Evolutionary conservation across 2,329 filamentous ascomycete genomes (phyloP), one percentile per base, ranked within the genome.

Genomic region (Neofusicoccum laricinum): DNA sequence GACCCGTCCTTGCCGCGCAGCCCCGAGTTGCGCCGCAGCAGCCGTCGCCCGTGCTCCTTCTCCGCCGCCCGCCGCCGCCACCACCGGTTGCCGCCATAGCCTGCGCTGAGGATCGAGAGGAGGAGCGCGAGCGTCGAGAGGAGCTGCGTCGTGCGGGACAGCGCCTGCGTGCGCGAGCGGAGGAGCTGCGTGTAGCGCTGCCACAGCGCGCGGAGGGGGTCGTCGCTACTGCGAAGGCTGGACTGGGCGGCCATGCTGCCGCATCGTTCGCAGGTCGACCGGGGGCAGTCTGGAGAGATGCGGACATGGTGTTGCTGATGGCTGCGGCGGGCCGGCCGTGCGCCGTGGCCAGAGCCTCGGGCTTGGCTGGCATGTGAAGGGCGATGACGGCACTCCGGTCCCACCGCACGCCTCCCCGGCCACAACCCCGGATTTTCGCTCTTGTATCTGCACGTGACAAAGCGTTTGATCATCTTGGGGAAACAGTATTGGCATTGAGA

Each of bases 1-100:
- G 92, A 94, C 57, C 95, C 95, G 82, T 98, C 95, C 79, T 97
- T 97, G 71, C 94, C 92, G 78, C 91, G 87, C 67, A 98, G 83
- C 72, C 93, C 96, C 36, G 94, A 98, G 78, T 99, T 99, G 66
- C 91, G 90, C 65, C 95, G 87, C 67, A 98, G 81, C 61, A 99
- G 84, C 68, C 91, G 90, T 67, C 87, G 84, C 4, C 93, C 93
- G 70, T 93, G 90, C 70, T 95, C 93, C 69, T 87, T 88, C 78
- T 98, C 94, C 68, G 88, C 88, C 55, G 86, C 86, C 66, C 87
- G 84, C 64, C 84, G 86, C 72, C 85, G 88, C 85, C 91, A 94
- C 86, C 90, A 91, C 66, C 86, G 86, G 66, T 89, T 87, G n/a
- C 87, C 86, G 66, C 93, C 93, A 80, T 92, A 93, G 64, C 89